Percentiles rank a stretch among this genome's conserved stretches.
phyloP scores from a whole-genome alignment of 345 rosid species.

The Salix brachista region DNA sequence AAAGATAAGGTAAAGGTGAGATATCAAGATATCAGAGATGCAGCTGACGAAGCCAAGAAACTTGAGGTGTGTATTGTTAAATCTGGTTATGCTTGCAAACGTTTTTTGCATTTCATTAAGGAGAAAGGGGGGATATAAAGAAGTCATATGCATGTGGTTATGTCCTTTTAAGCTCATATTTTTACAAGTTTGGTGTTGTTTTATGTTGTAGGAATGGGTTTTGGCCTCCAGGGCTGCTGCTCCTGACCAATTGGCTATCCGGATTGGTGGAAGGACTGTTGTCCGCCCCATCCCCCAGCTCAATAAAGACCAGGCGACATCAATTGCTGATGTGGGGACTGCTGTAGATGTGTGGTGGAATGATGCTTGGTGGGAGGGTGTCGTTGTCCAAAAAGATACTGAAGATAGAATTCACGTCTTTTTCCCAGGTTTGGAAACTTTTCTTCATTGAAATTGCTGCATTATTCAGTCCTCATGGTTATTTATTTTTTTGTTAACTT shows the following conservation, averaged over 20 bases:
- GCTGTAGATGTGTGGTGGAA: slow-evolving; percentile 84
- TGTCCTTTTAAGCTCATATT: background rate
- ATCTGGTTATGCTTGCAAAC: background rate
- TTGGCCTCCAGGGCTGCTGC: slow-evolving; percentile 47
- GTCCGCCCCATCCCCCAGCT: slow-evolving; percentile 45
- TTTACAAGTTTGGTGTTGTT: background rate
- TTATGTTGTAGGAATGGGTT: slow-evolving; percentile 67
- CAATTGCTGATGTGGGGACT: slow-evolving; percentile 42
- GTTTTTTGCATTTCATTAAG: background rate
- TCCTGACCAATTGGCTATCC: slow-evolving; percentile 48
- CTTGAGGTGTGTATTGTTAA: slow-evolving; percentile 44
- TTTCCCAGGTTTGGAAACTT: slow-evolving; percentile 59
- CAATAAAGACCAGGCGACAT: slow-evolving; percentile 15
- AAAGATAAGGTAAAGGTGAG: slow-evolving; percentile 75
- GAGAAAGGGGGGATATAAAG: background rate
- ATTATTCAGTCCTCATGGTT: background rate
- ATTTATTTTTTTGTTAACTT: background rate
- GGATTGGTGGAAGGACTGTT: slow-evolving; percentile 45
- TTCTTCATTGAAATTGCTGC: background rate
- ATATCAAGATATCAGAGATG: slow-evolving; percentile 65
- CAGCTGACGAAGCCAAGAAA: slow-evolving; percentile 56
- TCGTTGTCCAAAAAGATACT: slow-evolving; percentile 46
- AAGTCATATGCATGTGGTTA: background rate
- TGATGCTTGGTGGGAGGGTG: slow-evolving; percentile 93
- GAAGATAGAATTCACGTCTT: slow-evolving; percentile 51